Conservation (phyloP, 768 basidiomycete species). For the Sistotremastrum niveocremeum region DNA sequence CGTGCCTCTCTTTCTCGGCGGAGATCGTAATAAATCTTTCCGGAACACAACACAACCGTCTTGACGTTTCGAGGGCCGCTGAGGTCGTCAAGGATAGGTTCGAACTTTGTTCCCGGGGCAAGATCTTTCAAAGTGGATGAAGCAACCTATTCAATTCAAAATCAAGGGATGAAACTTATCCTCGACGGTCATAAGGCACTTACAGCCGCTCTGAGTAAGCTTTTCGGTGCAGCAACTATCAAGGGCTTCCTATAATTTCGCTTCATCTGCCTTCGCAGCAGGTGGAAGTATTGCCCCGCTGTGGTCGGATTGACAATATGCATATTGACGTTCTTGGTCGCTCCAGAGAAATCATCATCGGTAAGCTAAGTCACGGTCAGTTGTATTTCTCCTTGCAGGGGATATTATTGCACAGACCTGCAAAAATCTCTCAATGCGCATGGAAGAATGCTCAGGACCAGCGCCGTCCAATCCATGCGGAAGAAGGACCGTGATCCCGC, state of each 20-base stretch:
- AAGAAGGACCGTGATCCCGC: slow-evolving; percentile 71
- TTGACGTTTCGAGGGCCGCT: slow-evolving; percentile 26
- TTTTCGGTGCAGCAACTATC: slow-evolving; percentile 76
- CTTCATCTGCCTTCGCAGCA: slow-evolving; percentile 74
- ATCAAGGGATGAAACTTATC: neutral
- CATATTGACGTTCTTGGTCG: slow-evolving; percentile 56
- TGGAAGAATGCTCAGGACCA: slow-evolving; percentile 87
- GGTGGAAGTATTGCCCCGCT: slow-evolving; percentile 85
- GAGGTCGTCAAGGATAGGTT: slow-evolving; percentile 50
- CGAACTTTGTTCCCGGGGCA: slow-evolving; percentile 44
- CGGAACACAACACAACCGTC: slow-evolving; percentile 62
- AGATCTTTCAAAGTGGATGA: slow-evolving; percentile 55
- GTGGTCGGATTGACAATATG: slow-evolving; percentile 79
- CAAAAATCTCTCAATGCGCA: slow-evolving; percentile 79
- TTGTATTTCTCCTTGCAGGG: no score
- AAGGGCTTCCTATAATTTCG: slow-evolving; percentile 82
- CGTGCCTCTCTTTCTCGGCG: slow-evolving; percentile 47
- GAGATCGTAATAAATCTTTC: slow-evolving; percentile 85
- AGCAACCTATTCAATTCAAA: slow-evolving; percentile 39
- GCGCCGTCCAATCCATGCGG: slow-evolving; percentile 90
- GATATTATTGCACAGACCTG: slow-evolving; percentile 37
- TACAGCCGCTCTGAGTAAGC: slow-evolving; percentile 63
- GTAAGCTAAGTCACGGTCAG: slow-evolving; percentile 7
- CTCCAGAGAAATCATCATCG: slow-evolving; percentile 14
- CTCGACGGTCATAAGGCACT: slow-evolving; percentile 11